phyloP scores from a whole-genome alignment of 257 asterid species.

The Solanum peruvianum region DNA sequence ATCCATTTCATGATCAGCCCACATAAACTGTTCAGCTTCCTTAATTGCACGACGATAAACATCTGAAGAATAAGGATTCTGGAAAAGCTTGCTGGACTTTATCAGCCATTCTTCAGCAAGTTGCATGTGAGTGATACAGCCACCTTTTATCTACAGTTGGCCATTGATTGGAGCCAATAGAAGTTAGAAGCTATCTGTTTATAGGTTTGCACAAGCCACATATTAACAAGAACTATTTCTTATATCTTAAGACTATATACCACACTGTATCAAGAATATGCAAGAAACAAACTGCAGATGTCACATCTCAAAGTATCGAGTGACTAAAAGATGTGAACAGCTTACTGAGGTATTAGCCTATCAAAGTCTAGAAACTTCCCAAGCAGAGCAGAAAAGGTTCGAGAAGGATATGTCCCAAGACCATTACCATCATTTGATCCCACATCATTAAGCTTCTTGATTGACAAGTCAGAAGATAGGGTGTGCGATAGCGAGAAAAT shows the following conservation, averaged over 20 bases:
- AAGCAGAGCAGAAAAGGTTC: neutral
- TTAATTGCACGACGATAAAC: conserved; percentile 52
- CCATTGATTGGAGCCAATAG: neutral
- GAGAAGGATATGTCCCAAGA: neutral
- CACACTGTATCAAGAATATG: neutral
- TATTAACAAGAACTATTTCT: neutral
- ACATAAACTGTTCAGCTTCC: conserved; percentile 82
- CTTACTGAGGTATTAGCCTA: neutral
- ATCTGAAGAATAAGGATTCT: conserved; percentile 47
- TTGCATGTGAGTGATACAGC: conserved; percentile 37
- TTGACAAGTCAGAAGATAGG: neutral
- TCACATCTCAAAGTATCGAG: neutral
- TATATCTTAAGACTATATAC: neutral
- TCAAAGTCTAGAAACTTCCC: neutral
- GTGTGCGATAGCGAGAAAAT: neutral
- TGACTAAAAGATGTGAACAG: neutral
- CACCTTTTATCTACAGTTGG: conserved; percentile 59
- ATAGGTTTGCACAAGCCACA: neutral
- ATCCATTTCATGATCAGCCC: conserved; percentile 97
- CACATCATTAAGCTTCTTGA: neutral
- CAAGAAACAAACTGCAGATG: neutral
- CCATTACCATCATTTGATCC: neutral
- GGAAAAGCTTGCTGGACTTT: conserved; percentile 46
- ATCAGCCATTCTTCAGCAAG: conserved; percentile 84
- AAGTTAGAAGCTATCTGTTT: neutral